Conservation (phyloP, 129 eudicot genomes). For the Flaveria sonorensis region DNA sequence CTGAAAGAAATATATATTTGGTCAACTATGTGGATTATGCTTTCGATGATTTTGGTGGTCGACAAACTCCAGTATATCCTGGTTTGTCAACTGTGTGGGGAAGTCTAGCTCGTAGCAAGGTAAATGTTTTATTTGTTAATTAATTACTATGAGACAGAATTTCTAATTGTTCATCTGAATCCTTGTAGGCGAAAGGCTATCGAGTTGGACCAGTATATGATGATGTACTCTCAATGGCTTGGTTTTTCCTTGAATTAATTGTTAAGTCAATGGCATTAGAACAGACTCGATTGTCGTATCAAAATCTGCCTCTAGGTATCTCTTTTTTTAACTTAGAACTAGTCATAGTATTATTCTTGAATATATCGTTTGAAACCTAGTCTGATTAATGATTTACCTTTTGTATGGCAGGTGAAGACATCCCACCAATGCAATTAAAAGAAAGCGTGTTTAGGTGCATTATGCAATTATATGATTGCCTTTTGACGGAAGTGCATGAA, state of each 20-base stretch:
- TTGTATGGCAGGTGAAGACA: constrained; percentile 76
- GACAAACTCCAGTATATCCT: constrained; percentile 97
- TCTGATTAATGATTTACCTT: constrained; percentile 15
- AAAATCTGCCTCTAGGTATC: constrained; percentile 86
- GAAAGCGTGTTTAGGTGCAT: constrained; percentile 98
- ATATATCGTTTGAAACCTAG: constrained; percentile 13
- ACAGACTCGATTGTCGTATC: constrained; percentile 81
- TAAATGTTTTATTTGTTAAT: constrained; percentile 27
- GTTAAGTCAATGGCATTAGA: constrained; percentile 98
- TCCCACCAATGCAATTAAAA: constrained; percentile 98
- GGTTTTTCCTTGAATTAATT: constrained; percentile 97
- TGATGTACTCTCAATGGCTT: constrained; percentile 98
- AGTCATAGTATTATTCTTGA: constrained; percentile 12
- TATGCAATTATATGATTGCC: constrained; percentile 93
- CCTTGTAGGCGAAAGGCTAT: constrained; percentile 90
- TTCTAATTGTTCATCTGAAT: constrained; percentile 2
- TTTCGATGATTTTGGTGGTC: constrained; percentile 99
- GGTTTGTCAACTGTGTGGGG: constrained; percentile 99
- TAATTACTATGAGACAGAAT: background rate
- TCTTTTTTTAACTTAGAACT: constrained; percentile 2
- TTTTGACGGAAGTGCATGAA: constrained; percentile 97
- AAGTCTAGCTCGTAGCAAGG: constrained; percentile 99
- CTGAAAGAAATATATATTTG: constrained; percentile 87
- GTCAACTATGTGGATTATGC: constrained; percentile 95
- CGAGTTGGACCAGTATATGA: constrained; percentile 99